Evolutionary conservation across 179 eudicot species (phyloP).

Genomic region (Beta lomatogona): DNA sequence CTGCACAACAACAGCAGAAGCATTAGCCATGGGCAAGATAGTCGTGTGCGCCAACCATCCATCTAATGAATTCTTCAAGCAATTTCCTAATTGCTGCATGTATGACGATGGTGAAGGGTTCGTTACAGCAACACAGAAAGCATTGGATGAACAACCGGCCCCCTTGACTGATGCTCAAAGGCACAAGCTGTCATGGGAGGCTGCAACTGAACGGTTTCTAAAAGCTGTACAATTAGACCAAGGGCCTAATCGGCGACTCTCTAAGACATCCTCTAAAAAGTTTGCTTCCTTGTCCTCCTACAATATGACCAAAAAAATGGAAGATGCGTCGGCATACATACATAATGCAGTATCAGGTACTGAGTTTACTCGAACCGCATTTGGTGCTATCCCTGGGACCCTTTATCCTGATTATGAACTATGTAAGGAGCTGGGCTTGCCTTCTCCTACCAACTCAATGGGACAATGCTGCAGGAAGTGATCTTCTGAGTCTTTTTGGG

Average conservation of each 20-base stretch:
- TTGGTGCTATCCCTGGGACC: conserved; percentile 56
- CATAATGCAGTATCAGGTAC: conserved; percentile 66
- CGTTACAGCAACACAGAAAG: conserved; percentile 56
- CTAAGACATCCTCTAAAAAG: conserved; percentile 41
- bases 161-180: conserved; percentile 64
- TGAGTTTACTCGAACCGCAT: conserved; percentile 39
- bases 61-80: conserved; percentile 93
- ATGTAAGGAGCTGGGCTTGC: conserved; percentile 61
- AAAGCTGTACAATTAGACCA: conserved; percentile 57
- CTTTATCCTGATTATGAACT: conserved; percentile 70
- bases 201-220: conserved; percentile 82
- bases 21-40: conserved; percentile 94
- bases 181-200: conserved; percentile 90
- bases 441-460: conserved; percentile 23
- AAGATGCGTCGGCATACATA: conserved; percentile 73
- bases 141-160: conserved; percentile 63
- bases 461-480: conserved; percentile 26
- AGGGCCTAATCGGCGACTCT: conserved; percentile 19
- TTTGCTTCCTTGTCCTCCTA: conserved; percentile 60
- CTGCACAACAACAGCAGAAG: conserved; percentile 98
- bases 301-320: conserved; percentile 51
- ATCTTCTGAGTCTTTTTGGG: background rate
- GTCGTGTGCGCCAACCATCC: conserved; percentile 93
- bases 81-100: conserved; percentile 75
- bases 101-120: conserved; percentile 64